Base-by-base conservation (phyloP, 2,329 filamentous ascomycete genomes). In the Aurifilum marmelostoma region DNA sequence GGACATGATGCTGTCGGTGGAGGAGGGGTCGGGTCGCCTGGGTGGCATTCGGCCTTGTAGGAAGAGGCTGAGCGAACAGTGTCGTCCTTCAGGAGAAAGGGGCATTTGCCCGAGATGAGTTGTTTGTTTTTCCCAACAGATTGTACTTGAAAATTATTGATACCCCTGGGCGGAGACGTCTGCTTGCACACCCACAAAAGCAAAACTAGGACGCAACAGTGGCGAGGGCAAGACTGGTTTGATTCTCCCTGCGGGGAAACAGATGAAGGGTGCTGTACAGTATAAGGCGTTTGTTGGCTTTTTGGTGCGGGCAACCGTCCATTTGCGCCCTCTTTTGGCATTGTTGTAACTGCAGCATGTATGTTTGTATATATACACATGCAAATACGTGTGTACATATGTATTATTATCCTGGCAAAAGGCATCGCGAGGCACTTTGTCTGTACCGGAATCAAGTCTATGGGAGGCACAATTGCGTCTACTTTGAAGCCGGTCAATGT, bases 151-250 rank as follows among this genome's bases (percentile, higher is more conserved):
- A 56, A 41, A 37, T 69, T 67, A 54, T 63, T 70, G 68, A 70
- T 70, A 70, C 68, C 68, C 68, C 63, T 59, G 67, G 67, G 34
- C 47, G 32, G 21, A 34, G n/a, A n/a, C n/a, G n/a, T 41, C 47
- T 56, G n/a, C 47, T 37, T 6, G 43, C 43, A 47, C 34, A 34
- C 8, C 8, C 34, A 34, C 8, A 34, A 63, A 29, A 43, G 34
- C 34, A 7, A 27, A 21, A 41, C 4, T 21, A 39, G 47, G 47
- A 39, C 21, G 4, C 21, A n/a, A 59, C n/a, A 11, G 8, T n/a
- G 18, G 29, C 18, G 56, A 59, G 56, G 56, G 7, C 56, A 59
- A 59, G 18, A 21, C 32, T 29, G 27, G 21, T 37, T 61, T 41
- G 6, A 11, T 43, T n/a, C n/a, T 47, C 11, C 21, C 18, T 11